These are phyloP conservation scores for Cudoniella acicularis DNA, from an alignment of 495 filamentous ascomycete species.

Conservation along the genomic window DNA sequence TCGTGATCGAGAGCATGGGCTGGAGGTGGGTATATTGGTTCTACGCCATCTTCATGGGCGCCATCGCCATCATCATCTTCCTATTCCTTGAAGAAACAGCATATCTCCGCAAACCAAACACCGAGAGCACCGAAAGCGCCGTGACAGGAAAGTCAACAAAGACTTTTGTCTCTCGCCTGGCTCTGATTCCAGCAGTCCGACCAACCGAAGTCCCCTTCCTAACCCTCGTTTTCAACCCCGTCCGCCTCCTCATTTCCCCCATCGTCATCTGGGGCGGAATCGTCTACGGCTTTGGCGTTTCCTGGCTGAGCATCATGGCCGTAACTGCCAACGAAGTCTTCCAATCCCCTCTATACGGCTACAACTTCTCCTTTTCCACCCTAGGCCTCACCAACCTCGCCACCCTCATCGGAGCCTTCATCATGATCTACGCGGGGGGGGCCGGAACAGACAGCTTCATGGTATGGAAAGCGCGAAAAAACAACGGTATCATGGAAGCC, in stretches of 20 bases:
- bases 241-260: background rate
- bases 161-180: background rate
- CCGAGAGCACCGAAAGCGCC: background rate
- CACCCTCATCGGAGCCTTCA: background rate
- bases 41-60: conserved; percentile 56
- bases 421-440: background rate
- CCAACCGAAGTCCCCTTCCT: background rate
- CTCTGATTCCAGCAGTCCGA: background rate
- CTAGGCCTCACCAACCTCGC: background rate
- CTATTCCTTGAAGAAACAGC: conserved; percentile 69
- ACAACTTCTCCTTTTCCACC: background rate
- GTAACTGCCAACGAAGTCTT: conserved; percentile 8
- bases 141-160: background rate
- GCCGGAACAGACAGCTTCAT: background rate
- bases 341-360: conserved; percentile 1
- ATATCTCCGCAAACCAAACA: conserved; percentile 30
- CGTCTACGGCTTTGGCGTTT: background rate
- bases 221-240: background rate
- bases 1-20: conserved; percentile 62
- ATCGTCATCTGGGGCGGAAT: background rate
- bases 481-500: background rate
- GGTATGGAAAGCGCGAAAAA: background rate
- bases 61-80: conserved; percentile 53
- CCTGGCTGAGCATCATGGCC: conserved; percentile 21
- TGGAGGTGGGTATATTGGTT: conserved; percentile 64